phyloP scores from a whole-genome alignment of 805 yeast species.

The Starmerella gropengiesseri region DNA sequence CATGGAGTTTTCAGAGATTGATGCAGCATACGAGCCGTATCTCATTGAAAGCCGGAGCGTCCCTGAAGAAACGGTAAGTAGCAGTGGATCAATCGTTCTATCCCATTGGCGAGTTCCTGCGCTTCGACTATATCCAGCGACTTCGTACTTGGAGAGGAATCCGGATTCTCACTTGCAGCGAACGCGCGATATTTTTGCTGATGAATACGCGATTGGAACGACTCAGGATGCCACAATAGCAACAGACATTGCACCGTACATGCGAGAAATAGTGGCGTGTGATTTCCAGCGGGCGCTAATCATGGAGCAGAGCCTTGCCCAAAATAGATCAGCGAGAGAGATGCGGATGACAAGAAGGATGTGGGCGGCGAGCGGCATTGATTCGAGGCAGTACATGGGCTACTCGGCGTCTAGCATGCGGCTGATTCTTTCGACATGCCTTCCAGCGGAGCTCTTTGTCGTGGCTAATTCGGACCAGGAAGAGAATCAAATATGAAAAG shows the following conservation, averaged over 20 bases:
- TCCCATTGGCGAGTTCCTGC: slow-evolving; percentile 10
- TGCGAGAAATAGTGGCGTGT: slow-evolving; percentile 26
- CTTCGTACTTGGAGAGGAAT: not conserved
- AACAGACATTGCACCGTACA: slow-evolving; percentile 23
- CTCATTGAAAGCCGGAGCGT: not conserved
- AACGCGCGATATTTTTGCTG: slow-evolving; percentile 11
- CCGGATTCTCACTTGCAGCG: slow-evolving; percentile 5
- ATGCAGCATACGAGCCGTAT: not conserved
- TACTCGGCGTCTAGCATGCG: not conserved
- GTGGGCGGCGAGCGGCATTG: slow-evolving; percentile 16
- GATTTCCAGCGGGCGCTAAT: slow-evolving; percentile 19
- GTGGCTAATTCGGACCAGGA: no score
- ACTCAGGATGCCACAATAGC: not conserved
- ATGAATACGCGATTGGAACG: slow-evolving; percentile 9
- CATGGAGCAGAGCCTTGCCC: slow-evolving; percentile 3
- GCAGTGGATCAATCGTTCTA: not conserved
- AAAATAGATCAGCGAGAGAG: slow-evolving; percentile 6
- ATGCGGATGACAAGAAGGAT: slow-evolving; percentile 12
- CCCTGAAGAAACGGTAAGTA: slow-evolving; percentile 16
- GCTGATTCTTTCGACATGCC: slow-evolving; percentile 2
- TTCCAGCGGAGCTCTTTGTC: not conserved
- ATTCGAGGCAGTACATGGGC: slow-evolving; percentile 14
- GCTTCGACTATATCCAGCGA: not conserved
- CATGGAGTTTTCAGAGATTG: not conserved
- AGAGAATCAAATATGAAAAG: no score